Conservation (phyloP, 108 stramenopile genomes). For the Aurantiochytrium sp. region DNA sequence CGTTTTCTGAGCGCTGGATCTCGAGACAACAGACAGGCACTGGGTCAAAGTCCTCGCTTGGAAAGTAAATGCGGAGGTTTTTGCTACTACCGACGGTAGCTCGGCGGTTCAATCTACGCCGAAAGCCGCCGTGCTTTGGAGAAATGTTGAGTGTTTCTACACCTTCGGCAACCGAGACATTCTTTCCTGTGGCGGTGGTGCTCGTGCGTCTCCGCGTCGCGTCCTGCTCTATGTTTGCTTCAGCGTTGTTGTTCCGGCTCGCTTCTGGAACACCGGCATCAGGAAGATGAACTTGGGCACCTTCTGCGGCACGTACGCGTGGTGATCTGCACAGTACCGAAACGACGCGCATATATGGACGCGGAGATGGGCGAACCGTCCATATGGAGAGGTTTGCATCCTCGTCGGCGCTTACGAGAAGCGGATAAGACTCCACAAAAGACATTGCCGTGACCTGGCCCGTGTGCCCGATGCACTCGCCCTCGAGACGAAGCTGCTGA, state of each 20-base stretch:
- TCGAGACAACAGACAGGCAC: background rate
- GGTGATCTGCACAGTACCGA: background rate
- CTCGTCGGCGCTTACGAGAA: background rate
- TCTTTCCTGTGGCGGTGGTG: too few relatives aligned
- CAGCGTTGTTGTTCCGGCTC: background rate
- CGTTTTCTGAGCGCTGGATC: background rate
- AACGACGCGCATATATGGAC: background rate
- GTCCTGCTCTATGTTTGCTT: too few relatives aligned
- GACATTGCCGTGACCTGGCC: background rate
- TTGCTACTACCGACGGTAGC: too few relatives aligned
- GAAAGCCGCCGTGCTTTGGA: too few relatives aligned
- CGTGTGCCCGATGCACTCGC: background rate
- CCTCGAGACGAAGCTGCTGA: conserved; percentile 27
- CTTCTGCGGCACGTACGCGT: background rate
- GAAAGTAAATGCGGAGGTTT: background rate
- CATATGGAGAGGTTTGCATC: background rate
- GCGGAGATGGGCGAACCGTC: background rate
- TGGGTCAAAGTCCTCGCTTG: background rate
- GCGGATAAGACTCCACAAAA: conserved; percentile 12
- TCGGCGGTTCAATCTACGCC: too few relatives aligned
- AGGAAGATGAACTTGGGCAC: background rate
- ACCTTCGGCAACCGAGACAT: too few relatives aligned
- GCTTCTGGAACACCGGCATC: background rate
- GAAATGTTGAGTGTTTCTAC: too few relatives aligned
- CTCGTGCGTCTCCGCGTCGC: too few relatives aligned